Conservation (phyloP, 306 rosid genomes). For the Ceratonia siliqua region DNA sequence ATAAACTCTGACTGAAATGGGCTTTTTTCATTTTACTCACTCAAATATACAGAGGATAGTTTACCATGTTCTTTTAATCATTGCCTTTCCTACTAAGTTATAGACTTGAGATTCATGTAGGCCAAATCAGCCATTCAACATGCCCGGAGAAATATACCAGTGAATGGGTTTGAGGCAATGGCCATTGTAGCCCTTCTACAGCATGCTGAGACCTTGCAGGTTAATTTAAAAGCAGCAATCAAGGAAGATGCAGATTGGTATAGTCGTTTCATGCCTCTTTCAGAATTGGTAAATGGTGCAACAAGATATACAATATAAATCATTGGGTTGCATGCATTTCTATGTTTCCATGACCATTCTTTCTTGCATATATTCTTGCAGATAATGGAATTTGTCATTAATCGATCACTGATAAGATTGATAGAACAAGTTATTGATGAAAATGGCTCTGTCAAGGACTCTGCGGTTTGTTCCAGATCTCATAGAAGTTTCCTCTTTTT, state of each 20-base stretch:
- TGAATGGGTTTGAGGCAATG: conserved; percentile 68
- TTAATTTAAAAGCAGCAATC: conserved; percentile 63
- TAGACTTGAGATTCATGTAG: conserved; percentile 53
- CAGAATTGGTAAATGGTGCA: conserved; percentile 68
- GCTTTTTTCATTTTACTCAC: neutral
- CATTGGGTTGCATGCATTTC: conserved; percentile 8
- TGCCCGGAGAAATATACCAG: conserved; percentile 57
- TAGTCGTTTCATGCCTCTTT: conserved; percentile 80
- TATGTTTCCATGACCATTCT: conserved; percentile 21
- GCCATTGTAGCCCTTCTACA: conserved; percentile 67
- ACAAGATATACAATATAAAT: conserved; percentile 23
- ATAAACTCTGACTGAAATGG: neutral
- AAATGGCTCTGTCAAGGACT: conserved; percentile 85
- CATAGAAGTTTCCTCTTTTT: conserved; percentile 13
- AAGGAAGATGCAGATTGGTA: conserved; percentile 79
- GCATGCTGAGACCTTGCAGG: conserved; percentile 67
- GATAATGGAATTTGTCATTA: conserved; percentile 69
- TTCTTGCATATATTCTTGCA: conserved; percentile 42
- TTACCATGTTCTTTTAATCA: neutral
- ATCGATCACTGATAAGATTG: conserved; percentile 66
- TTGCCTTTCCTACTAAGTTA: conserved; percentile 35
- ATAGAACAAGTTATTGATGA: conserved; percentile 80
- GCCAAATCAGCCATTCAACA: conserved; percentile 72
- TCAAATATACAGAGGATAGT: neutral
- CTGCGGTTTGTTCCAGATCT: conserved; percentile 76